These are phyloP conservation scores for Vachellia pachyceras DNA, from an alignment of 306 rosid genomes.

Conservation along the genomic window DNA sequence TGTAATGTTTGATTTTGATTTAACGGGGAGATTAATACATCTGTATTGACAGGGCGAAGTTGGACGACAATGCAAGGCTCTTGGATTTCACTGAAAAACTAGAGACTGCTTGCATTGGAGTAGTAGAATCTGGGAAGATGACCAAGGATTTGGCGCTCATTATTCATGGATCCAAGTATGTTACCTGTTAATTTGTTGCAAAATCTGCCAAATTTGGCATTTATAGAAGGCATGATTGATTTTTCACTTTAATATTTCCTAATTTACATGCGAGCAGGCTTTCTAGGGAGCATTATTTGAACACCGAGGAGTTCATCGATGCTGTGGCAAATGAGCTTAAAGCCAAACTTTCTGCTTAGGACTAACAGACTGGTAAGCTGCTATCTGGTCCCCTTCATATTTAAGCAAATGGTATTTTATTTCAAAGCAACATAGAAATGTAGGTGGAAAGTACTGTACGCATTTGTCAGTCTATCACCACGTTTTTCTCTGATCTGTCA, in stretches of 20 bases:
- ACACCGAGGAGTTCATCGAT: constrained; percentile 92
- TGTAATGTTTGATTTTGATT: not conserved
- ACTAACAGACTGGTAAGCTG: constrained; percentile 37
- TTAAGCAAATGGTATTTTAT: constrained; percentile 5
- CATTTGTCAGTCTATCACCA: too few relatives aligned
- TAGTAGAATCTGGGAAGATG: constrained; percentile 96
- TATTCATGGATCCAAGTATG: constrained; percentile 86
- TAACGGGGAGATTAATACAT: not conserved
- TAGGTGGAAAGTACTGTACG: not conserved
- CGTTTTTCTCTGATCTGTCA: not conserved
- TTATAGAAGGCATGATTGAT: constrained; percentile 18
- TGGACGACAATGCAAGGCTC: constrained; percentile 77
- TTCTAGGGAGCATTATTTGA: constrained; percentile 78
- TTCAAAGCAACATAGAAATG: not conserved
- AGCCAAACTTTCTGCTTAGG: constrained; percentile 57
- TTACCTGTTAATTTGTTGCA: constrained; percentile 11
- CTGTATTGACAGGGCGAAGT: constrained; percentile 72
- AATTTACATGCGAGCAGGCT: constrained; percentile 57
- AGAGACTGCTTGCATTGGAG: constrained; percentile 82
- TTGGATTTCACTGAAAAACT: constrained; percentile 79
- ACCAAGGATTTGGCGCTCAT: constrained; percentile 99
- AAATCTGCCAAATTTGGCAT: constrained; percentile 8
- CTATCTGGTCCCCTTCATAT: constrained; percentile 9
- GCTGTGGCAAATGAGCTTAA: constrained; percentile 81
- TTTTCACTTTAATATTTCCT: not conserved